phyloP scores from a whole-genome alignment of 2,329 filamentous ascomycete genomes.

The Colletotrichum sp. region DNA sequence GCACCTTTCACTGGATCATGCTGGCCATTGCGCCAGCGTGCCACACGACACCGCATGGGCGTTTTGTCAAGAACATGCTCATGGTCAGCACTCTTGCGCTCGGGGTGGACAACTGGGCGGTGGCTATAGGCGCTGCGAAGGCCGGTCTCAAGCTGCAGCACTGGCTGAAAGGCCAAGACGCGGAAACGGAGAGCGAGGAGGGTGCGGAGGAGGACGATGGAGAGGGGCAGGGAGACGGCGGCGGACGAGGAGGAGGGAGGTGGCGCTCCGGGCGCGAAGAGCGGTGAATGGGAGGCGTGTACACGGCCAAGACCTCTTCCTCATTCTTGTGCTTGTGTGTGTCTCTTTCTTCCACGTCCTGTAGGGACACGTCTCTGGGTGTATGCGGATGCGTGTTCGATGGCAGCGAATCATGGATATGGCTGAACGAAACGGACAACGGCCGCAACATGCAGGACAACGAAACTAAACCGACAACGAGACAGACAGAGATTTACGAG shows the following conservation, averaged over 20 bases:
- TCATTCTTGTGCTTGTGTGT: neutral
- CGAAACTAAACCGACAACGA: neutral
- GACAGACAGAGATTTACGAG: neutral
- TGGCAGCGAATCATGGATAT: neutral
- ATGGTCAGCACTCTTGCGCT: slow-evolving; percentile 49
- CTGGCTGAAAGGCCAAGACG: slow-evolving; percentile 40
- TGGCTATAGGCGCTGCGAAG: slow-evolving; percentile 41
- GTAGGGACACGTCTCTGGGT: slow-evolving; percentile 3
- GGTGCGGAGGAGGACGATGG: neutral
- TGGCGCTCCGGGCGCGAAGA: neutral
- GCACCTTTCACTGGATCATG: slow-evolving; percentile 55
- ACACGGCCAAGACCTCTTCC: neutral
- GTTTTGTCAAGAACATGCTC: slow-evolving; percentile 52
- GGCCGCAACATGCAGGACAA: neutral
- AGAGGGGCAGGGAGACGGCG: neutral
- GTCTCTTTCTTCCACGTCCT: neutral
- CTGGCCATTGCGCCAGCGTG: slow-evolving; percentile 46
- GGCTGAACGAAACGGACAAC: neutral
- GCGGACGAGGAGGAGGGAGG: neutral
- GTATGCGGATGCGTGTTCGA: neutral
- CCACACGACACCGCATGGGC: slow-evolving; percentile 42
- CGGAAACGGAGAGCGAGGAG: neutral
- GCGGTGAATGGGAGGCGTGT: slow-evolving; percentile 3
- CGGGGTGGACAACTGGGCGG: slow-evolving; percentile 54
- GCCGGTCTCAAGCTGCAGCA: slow-evolving; percentile 43